phyloP scores from a whole-genome alignment of 2,329 filamentous ascomycete species.

The Metarhizium humberi region DNA sequence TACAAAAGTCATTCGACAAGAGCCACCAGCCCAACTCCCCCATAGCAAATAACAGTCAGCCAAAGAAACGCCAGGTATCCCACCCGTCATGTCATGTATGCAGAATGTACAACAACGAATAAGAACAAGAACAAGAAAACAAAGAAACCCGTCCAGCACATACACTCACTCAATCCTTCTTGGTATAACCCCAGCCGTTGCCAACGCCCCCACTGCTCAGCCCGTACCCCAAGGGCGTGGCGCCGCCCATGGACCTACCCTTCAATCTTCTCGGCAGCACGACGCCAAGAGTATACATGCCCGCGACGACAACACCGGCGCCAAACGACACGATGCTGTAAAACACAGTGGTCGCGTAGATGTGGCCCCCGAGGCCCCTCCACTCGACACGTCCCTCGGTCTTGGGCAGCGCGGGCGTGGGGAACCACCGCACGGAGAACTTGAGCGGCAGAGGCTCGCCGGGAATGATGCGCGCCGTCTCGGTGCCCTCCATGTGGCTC shows the following conservation, averaged over 20 bases:
- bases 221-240: constrained; percentile 48
- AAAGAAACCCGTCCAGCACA: neutral
- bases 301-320: constrained; percentile 43
- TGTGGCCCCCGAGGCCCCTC: constrained; percentile 54
- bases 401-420: constrained; percentile 59
- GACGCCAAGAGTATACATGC: constrained; percentile 51
- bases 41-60: neutral
- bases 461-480: constrained; percentile 64
- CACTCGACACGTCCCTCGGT: constrained; percentile 57
- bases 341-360: constrained; percentile 55
- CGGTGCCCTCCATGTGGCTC: constrained; percentile 44
- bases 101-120: neutral
- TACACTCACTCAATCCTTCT: constrained; percentile 18
- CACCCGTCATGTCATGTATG: neutral
- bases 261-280: constrained; percentile 45
- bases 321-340: constrained; percentile 51
- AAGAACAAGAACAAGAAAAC: neutral
- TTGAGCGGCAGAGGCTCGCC: constrained; percentile 73
- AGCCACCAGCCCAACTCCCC: neutral
- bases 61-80: neutral
- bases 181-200: constrained; percentile 52
- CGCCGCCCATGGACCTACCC: constrained; percentile 42
- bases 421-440: constrained; percentile 83
- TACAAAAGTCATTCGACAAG: neutral
- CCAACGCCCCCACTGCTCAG: constrained; percentile 34